Evolutionary conservation across 768 basidiomycete species (phyloP), one percentile per base, ranked within the genome.

Genomic region (Pulveroboletus sp.): DNA sequence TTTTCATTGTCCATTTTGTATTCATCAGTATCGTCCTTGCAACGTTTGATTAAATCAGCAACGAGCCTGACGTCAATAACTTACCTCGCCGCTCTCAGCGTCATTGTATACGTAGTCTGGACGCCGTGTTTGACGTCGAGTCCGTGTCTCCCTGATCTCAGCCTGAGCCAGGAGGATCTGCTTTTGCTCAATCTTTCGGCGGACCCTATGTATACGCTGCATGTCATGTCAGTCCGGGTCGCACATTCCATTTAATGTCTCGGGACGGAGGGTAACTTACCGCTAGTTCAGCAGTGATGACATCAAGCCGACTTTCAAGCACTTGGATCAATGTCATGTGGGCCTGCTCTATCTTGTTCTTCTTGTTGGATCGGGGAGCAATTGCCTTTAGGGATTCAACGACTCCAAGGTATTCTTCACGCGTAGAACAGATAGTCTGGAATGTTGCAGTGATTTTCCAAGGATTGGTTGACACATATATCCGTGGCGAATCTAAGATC

Each of bases 361-460:
- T 75, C 73, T 57, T 74, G 72, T 60, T 65, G 70, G 62, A 51
- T 61, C 77, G 71, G 25, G 82, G 79, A 36, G 67, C 66, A 12
- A 63, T 65, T 19, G 60, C 65, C 61, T 85, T 86, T 56, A 93
- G 64, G 40, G 74, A 72, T 53, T 82, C 82, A 48, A 91, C 74
- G 37, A 81, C 63, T 6, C 70, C 72, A n/a, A 82, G 47, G 59
- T 91, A 92, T 62, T 93, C 88, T 42, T 83, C 83, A 38, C 77
- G 76, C 13, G 87, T 84, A 4, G 86, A 84, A 13, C 87, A 79
- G 44, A 86, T 68, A 11, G 84, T 75, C 57, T 83, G 76, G 60
- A 93, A 87, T 14, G 85, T 84, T 27, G 88, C 84, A 9, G 84
- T 81, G 36, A 84, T 84, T 72, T 92, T 94, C 90, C 89, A 94